Conservation (phyloP, 139 green algal species). For the Mesostigma viride region DNA sequence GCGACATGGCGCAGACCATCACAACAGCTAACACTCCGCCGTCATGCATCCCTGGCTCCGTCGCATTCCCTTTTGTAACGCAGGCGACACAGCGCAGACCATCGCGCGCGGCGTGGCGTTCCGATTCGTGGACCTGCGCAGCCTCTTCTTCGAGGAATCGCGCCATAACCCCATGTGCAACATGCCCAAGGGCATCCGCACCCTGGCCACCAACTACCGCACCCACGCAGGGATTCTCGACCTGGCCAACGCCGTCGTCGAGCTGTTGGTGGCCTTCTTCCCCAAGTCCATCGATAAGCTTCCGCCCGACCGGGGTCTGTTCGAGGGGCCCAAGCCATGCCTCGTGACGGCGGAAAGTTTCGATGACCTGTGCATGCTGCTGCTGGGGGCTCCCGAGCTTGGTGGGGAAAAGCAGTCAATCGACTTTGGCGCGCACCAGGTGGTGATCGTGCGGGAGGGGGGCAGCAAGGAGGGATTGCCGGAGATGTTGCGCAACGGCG, state of each 20-base stretch:
- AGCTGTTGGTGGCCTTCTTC: conserved; percentile 51
- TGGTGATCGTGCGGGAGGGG: conserved; percentile 52
- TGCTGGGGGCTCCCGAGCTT: conserved; percentile 47
- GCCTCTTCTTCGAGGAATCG: conserved; percentile 19
- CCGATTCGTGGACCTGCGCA: conserved; percentile 38
- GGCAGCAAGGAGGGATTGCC: conserved; percentile 38
- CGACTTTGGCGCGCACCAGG: conserved; percentile 29
- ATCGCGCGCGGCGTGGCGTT: conserved; percentile 69
- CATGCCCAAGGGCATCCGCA: neutral
- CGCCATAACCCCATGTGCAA: no score
- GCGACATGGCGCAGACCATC: no score
- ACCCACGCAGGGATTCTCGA: conserved; percentile 56
- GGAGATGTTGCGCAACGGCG: conserved; percentile 9
- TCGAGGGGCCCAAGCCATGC: no score
- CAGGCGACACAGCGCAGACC: conserved; percentile 64
- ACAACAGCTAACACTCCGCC: no score
- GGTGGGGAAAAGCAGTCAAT: conserved; percentile 41
- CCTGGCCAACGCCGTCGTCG: conserved; percentile 48
- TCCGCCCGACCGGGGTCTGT: no score
- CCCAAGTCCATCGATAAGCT: conserved; percentile 47
- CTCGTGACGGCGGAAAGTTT: no score
- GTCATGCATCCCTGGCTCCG: no score
- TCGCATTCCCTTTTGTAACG: no score
- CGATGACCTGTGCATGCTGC: neutral
- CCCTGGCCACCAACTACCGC: conserved; percentile 42